Base-by-base conservation (phyloP, 495 filamentous ascomycete genomes). In the Clohesyomyces aquaticus region DNA sequence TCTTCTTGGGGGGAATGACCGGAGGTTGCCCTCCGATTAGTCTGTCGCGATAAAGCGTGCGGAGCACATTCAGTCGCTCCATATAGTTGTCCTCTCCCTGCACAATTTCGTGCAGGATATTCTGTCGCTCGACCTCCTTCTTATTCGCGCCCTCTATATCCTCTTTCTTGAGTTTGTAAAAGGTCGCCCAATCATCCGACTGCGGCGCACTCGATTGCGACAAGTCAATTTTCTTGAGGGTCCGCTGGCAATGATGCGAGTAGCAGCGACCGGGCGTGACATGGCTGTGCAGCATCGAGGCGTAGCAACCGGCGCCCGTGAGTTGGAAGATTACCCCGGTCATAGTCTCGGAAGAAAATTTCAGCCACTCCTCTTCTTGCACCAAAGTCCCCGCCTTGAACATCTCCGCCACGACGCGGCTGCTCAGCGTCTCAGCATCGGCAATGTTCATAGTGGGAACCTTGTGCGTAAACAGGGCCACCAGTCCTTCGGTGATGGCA, bases 381-480 rank as follows among this genome's bases (percentile, higher is more conserved):
- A 96, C 79, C 41, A 99, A 74, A 12, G 88, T 89, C 22, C 87
- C 91, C 45, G 88, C 85, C 1, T 82, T 78, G 55, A 91, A 81
- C 91, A 99, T 96, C 32, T 87, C 84, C 38, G 83, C 79, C 1
- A 96, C 89, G 1, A 96, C 90, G 51, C 83, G 85, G 46, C 86
- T 82, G 48, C 89, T 88, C 21, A 99, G 79, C 6, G 88, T 87
- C 72, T 99, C 94, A 1, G 95, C 95, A 80, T 98, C 94, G 1
- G 94, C 92, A 47, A 91, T 92, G 69, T 99, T 98, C 94, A 99
- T 98, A 0, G 93, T 99, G 0, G 95, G 92, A 1, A 99, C 92
- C 75, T 96, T 96, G 76, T 92, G 86, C 16, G 92, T 96, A 73
- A 99, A 98, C 21, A 99, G 78, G 9, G 87, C 90, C 22, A 96